A percentile compares a stretch with the other conserved stretches of the same genome.
phyloP scores from a whole-genome alignment of 192 early-diverging fungal species.

The Coemansia reversa region DNA sequence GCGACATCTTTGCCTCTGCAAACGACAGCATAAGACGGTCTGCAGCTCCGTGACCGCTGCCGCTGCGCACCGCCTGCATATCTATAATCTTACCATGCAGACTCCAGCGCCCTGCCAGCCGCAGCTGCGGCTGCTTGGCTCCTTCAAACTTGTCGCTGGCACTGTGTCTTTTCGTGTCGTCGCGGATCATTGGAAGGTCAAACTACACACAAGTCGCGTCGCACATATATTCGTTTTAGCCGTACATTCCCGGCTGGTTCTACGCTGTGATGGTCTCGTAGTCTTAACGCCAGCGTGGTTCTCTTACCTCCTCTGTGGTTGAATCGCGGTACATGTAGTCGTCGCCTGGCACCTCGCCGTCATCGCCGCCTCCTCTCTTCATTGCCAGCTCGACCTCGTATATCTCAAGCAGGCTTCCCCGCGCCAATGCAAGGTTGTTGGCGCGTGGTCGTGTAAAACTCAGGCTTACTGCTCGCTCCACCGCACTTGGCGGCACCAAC shows the following conservation, averaged over 20 bases:
- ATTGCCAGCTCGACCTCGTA: constrained; percentile 44
- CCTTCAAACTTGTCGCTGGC: constrained; percentile 3
- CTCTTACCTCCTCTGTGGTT: constrained; percentile 21
- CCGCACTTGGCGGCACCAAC: constrained; percentile 43
- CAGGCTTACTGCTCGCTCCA: constrained; percentile 38
- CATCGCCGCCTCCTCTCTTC: constrained; percentile 6
- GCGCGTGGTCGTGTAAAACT: constrained; percentile 42
- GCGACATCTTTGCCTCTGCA: constrained; percentile 74
- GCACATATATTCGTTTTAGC: background rate
- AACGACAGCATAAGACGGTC: constrained; percentile 50
- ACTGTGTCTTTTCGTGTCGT: constrained; percentile 11
- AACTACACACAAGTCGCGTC: constrained; percentile 15
- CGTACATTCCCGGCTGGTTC: background rate
- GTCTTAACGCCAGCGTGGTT: background rate
- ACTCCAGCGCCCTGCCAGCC: constrained; percentile 40
- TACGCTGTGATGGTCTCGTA: background rate
- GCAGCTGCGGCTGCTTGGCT: constrained; percentile 45
- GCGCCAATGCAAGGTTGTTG: constrained; percentile 47
- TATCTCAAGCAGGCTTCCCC: constrained; percentile 45
- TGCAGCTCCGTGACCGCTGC: constrained; percentile 13
- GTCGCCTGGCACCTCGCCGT: constrained; percentile 25
- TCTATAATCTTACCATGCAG: constrained; percentile 49
- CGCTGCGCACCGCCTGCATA: constrained; percentile 28
- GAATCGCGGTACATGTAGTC: constrained; percentile 32
- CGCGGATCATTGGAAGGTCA: constrained; percentile 41